Evolutionary conservation across 768 basidiomycete genomes (phyloP).

Genomic region (Rhizopogon roseolus): DNA sequence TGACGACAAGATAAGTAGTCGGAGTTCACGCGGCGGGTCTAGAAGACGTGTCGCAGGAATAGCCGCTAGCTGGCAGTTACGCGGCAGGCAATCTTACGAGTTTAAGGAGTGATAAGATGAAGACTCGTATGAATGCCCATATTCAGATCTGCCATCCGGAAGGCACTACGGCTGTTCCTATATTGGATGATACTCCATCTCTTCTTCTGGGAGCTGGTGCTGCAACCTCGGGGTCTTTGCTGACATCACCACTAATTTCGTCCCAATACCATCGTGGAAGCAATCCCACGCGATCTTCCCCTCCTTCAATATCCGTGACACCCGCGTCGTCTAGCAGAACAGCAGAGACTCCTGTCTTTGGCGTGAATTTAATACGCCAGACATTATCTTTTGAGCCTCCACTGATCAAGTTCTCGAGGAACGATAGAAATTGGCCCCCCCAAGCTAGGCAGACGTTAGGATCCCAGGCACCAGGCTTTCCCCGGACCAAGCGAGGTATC

Average conservation of each 20-base stretch:
- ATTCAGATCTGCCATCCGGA: conserved; percentile 19
- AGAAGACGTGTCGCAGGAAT: conserved; percentile 4
- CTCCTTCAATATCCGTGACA: conserved; percentile 53
- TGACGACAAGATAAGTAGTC: conserved; percentile 2
- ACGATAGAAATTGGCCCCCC: conserved; percentile 59
- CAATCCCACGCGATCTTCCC: conserved; percentile 77
- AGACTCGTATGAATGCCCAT: conserved; percentile 7
- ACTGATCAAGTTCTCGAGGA: conserved; percentile 38
- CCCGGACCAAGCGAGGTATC: conserved; percentile 73
- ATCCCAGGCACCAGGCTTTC: conserved; percentile 74
- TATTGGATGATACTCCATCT: not conserved
- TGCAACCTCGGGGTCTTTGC: conserved; percentile 2
- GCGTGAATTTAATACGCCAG: conserved; percentile 69
- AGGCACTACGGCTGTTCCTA: conserved; percentile 7
- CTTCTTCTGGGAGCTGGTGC: conserved; percentile 2
- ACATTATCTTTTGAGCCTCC: conserved; percentile 33
- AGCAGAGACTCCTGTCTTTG: conserved; percentile 53
- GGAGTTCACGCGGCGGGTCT: conserved; percentile 24
- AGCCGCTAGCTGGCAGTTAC: conserved; percentile 5
- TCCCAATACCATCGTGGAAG: conserved; percentile 69
- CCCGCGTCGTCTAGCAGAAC: conserved; percentile 41
- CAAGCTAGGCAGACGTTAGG: conserved; percentile 70
- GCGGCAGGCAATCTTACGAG: not conserved
- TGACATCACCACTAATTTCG: conserved; percentile 6
- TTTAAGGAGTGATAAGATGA: conserved; percentile 10